Conservation (phyloP, 2,329 filamentous ascomycete species). For the Xylaria hypoxylon region DNA sequence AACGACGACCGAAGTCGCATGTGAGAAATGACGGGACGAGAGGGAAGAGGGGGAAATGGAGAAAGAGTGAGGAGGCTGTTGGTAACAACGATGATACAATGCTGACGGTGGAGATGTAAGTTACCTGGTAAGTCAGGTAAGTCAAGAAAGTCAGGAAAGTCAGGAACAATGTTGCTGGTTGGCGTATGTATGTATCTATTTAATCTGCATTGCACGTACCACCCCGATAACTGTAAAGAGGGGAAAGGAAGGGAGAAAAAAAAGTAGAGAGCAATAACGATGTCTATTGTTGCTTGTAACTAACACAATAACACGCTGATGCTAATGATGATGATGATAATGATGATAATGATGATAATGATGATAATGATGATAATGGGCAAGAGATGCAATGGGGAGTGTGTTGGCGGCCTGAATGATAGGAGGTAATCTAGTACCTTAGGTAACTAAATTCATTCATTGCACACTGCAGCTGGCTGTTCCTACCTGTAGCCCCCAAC, state of each 20-base stretch:
- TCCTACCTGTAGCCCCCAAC: too few relatives aligned
- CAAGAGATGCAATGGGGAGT: too few relatives aligned
- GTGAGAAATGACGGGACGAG: neutral
- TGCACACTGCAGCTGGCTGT: too few relatives aligned
- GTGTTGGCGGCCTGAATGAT: neutral
- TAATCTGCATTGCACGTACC: too few relatives aligned
- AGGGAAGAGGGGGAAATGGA: neutral
- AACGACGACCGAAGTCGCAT: neutral
- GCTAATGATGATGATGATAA: neutral
- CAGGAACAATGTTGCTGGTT: too few relatives aligned
- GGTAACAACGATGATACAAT: slow-evolving; percentile 10
- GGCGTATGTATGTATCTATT: too few relatives aligned
- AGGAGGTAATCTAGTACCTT: too few relatives aligned
- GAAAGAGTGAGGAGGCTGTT: neutral
- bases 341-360: neutral
- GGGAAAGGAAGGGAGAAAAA: neutral
- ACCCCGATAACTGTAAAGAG: too few relatives aligned
- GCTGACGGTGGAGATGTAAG: slow-evolving; percentile 2
- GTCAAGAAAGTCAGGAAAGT: too few relatives aligned
- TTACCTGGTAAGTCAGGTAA: too few relatives aligned
- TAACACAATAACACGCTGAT: neutral
- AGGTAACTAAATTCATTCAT: too few relatives aligned
- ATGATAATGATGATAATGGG: too few relatives aligned
- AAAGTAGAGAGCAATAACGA: neutral
- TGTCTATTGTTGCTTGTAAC: neutral